Base-by-base conservation (phyloP, 768 basidiomycete genomes). In the Kwoniella newhampshirensis region DNA sequence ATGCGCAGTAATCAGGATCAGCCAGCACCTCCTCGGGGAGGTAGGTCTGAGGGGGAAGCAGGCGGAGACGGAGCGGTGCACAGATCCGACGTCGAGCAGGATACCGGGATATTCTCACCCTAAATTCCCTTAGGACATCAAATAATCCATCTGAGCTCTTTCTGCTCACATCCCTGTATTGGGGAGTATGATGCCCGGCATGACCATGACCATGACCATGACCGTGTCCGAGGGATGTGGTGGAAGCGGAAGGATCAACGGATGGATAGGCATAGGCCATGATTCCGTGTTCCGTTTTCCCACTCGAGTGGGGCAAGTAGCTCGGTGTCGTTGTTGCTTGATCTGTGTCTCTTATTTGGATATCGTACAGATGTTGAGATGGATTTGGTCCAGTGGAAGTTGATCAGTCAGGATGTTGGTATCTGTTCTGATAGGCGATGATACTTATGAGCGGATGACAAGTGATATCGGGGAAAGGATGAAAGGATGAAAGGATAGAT, bases 221-320 rank as follows among this genome's bases (percentile, higher is more conserved):
- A 37, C 12, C 30, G 21, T 55, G 51, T n/a, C 48, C 44, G 17
- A 45, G 32, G 20, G 51, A 57, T 9, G 49, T 28, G 13, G 54
- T 52, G n/a, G 49, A 46, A 12, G 36, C 52, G 13, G 48, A 48
- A 11, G 46, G 28, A 18, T 40, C 59, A 18, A 39, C 52, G 7
- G 63, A 51, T 3, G 68, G 66, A 54, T 68, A 71, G n/a, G 69
- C 63, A 51, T 71, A 71, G 12, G 69, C 69, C 69, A 71, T 71
- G 25, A 5, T 44, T 25, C 26, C n/a, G 17, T 15, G 28, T n/a
- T n/a, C n/a, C 32, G 32, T 18, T 23, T 15, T 37, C 13, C 35
- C 23, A 4, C 18, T 21, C 32, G 26, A 37, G 20, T 12, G 18
- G 13, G 32, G 13, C 7, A 6, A 13, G 32, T 13, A 32, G 32